These are phyloP conservation scores for Gillenia trifoliata DNA, from an alignment of 306 rosid species.

Conservation along the genomic window DNA sequence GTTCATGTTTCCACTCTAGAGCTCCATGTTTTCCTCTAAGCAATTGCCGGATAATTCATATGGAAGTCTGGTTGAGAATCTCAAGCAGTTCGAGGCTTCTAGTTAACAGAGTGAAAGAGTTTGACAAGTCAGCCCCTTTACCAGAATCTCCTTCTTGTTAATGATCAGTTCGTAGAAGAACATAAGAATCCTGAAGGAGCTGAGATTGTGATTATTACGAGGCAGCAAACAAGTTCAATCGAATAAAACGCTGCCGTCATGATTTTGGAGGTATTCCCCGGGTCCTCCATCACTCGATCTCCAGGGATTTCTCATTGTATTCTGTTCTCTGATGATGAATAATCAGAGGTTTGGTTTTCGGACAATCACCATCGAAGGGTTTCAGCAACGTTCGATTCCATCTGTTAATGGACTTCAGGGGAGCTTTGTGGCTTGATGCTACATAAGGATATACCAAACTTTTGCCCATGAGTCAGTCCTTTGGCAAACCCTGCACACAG, in stretches of 20 bases:
- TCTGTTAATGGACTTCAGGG: conserved; percentile 28
- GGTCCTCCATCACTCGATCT: conserved; percentile 18
- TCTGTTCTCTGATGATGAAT: conserved; percentile 18
- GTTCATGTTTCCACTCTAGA: conserved; percentile 19
- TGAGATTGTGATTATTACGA: conserved; percentile 10
- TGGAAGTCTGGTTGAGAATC: conserved; percentile 17
- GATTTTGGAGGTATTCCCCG: conserved; percentile 21
- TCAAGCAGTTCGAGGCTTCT: conserved; percentile 11
- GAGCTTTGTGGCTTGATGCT: conserved; percentile 29
- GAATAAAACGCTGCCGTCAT: conserved; percentile 6
- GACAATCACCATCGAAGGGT: conserved; percentile 40
- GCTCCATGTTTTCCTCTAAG: conserved; percentile 32
- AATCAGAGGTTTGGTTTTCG: conserved; percentile 37
- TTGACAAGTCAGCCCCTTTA: conserved; percentile 17
- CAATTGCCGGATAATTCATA: conserved; percentile 33
- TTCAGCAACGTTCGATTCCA: conserved; percentile 37
- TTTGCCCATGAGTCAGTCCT: conserved; percentile 73
- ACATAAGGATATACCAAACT: conserved; percentile 53
- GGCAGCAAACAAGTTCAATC: conserved; percentile 5
- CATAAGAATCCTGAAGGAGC: not conserved
- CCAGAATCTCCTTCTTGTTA: conserved; percentile 7
- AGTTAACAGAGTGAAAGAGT: conserved; percentile 15
- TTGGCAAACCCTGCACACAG: conserved; percentile 69
- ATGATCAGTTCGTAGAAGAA: not conserved
- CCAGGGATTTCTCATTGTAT: conserved; percentile 28